Conservation (phyloP, 163 green algal genomes). For the Scenedesmus sp. region DNA sequence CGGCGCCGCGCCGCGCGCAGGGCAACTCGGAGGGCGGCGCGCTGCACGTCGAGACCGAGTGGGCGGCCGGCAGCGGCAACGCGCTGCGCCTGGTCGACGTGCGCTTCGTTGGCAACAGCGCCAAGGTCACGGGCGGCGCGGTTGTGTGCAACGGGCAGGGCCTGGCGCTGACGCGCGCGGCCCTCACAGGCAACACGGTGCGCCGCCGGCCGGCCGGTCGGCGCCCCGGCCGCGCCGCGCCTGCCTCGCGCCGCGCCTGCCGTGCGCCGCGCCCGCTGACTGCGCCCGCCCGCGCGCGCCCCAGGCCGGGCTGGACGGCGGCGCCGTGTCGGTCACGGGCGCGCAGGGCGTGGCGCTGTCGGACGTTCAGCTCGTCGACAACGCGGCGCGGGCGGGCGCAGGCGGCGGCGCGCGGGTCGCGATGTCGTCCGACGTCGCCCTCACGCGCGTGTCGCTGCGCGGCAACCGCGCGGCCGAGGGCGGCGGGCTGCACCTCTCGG, state of each 20-base stretch:
- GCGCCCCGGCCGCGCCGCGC: no score
- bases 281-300: no score
- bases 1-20: not conserved
- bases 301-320: not conserved
- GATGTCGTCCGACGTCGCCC: no score
- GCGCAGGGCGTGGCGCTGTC: not conserved
- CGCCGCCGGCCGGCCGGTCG: no score
- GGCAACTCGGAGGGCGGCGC: not conserved
- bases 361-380: not conserved
- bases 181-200: not conserved
- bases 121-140: not conserved
- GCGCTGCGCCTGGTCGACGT: not conserved
- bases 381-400: not conserved
- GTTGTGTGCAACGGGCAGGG: not conserved
- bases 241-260: no score
- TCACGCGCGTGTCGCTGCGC: no score
- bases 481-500: not conserved
- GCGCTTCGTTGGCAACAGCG: not conserved
- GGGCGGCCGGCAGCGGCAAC: constrained; percentile 1
- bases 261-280: no score
- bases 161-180: not conserved
- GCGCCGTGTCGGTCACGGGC: not conserved
- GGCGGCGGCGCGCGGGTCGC: not conserved
- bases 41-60: constrained; percentile 4
- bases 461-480: no score